Evolutionary conservation across 257 asterid species (phyloP).

Genomic region (Penstemon eatonii): DNA sequence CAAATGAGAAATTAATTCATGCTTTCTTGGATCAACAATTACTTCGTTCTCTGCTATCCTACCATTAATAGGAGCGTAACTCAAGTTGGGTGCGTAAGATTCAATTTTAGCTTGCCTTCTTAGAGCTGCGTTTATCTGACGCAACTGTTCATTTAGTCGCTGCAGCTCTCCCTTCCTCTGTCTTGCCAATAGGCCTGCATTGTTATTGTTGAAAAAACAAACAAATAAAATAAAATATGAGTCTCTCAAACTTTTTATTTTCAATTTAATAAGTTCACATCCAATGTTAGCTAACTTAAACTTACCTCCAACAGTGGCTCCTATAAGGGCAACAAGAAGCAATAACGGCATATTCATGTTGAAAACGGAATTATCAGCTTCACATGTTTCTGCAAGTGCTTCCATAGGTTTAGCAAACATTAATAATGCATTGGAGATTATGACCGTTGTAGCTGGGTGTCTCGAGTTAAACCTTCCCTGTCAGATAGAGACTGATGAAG

Average conservation of each 20-base stretch:
- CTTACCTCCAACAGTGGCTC: conserved; percentile 98
- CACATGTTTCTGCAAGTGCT: conserved; percentile 92
- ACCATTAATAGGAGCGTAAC: conserved; percentile 86
- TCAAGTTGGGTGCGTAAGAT: conserved; percentile 94
- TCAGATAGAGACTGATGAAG: conserved; percentile 23
- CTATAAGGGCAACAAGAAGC: conserved; percentile 81
- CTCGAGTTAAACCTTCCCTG: conserved; percentile 48
- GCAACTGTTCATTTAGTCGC: conserved; percentile 89
- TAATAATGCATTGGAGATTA: conserved; percentile 50
- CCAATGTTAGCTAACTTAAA: conserved; percentile 10
- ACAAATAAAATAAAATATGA: not conserved
- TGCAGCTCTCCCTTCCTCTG: conserved; percentile 85
- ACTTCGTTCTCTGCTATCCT: conserved; percentile 79
- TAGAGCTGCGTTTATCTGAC: conserved; percentile 87
- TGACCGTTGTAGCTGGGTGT: conserved; percentile 41
- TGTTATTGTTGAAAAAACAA: conserved; percentile 4
- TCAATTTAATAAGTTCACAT: not conserved
- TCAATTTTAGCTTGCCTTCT: conserved; percentile 97
- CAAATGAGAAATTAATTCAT: conserved; percentile 65
- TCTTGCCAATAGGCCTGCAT: conserved; percentile 86
- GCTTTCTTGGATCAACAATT: conserved; percentile 82
- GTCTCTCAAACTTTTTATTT: not conserved
- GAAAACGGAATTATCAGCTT: conserved; percentile 52
- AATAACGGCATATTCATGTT: conserved; percentile 90
- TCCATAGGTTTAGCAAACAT: conserved; percentile 61